phyloP scores from a whole-genome alignment of 2,329 filamentous ascomycete species.

The Xylaria multiplex region DNA sequence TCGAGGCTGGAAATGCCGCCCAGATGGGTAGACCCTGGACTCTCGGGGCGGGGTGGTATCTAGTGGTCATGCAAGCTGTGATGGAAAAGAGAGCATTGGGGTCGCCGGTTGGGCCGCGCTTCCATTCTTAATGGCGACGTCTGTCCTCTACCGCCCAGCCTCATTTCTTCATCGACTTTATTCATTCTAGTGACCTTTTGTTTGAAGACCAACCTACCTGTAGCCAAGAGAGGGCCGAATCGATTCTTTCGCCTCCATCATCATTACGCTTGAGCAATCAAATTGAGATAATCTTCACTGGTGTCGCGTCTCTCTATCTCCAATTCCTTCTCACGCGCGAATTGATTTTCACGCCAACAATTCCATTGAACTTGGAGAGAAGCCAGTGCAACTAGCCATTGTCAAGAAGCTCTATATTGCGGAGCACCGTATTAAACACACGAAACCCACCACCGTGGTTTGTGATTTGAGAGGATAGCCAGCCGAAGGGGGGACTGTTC shows the following conservation, averaged over 20 bases:
- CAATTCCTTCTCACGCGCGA: neutral
- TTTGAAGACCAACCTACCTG: conserved; percentile 18
- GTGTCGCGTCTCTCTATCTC: neutral
- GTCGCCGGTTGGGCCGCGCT: conserved; percentile 29
- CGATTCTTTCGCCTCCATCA: conserved; percentile 2
- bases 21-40: conserved; percentile 39
- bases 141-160: conserved; percentile 35
- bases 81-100: conserved; percentile 24
- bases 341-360: neutral
- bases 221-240: conserved; percentile 12
- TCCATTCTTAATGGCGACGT: conserved; percentile 36
- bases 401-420: neutral
- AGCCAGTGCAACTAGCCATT: neutral
- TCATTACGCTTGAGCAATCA: conserved; percentile 9
- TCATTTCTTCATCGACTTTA: conserved; percentile 29
- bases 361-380: no score
- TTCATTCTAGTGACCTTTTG: conserved; percentile 14
- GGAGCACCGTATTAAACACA: neutral
- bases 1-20: conserved; percentile 45
- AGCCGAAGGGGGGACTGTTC: conserved; percentile 7
- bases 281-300: conserved; percentile 8
- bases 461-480: conserved; percentile 7
- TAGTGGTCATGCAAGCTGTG: conserved; percentile 40
- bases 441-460: conserved; percentile 1
- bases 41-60: conserved; percentile 41